phyloP scores from a whole-genome alignment of 371 early-diverging fungal genomes.

The Dinochytrium kinnereticum region DNA sequence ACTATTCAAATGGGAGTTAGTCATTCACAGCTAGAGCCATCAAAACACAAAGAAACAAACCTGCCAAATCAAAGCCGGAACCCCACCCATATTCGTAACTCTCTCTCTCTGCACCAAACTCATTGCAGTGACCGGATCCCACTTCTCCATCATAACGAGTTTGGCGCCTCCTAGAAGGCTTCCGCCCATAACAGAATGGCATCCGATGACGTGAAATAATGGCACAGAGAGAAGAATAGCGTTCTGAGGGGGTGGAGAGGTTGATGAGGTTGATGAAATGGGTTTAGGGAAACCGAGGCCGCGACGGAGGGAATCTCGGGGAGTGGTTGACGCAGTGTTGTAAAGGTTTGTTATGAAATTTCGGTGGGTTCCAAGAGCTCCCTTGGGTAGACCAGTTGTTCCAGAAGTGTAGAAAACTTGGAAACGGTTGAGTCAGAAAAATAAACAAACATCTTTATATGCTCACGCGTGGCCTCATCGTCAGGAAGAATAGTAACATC shows the following conservation, averaged over 20 bases:
- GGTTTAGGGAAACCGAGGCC: slow-evolving; percentile 14
- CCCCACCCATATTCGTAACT: slow-evolving; percentile 29
- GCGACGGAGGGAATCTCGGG: background rate
- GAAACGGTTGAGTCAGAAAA: background rate
- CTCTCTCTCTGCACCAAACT: slow-evolving; percentile 29
- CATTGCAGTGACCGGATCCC: slow-evolving; percentile 26
- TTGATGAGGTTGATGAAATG: background rate
- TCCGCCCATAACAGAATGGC: slow-evolving; percentile 6
- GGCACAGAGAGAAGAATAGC: slow-evolving; percentile 28
- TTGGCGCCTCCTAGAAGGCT: slow-evolving; percentile 18
- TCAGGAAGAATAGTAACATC: background rate
- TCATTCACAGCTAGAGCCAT: too few relatives aligned
- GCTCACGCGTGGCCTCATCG: slow-evolving; percentile 3
- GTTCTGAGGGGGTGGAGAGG: background rate
- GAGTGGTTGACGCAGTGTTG: background rate
- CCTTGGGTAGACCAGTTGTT: slow-evolving; percentile 22
- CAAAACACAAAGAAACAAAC: background rate
- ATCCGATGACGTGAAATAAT: slow-evolving; percentile 36
- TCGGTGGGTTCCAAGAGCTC: slow-evolving; percentile 26
- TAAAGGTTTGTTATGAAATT: slow-evolving; percentile 12
- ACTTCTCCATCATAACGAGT: slow-evolving; percentile 28
- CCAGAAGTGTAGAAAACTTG: slow-evolving; percentile 24
- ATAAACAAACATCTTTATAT: background rate
- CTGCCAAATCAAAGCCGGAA: slow-evolving; percentile 32
- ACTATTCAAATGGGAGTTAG: background rate